These are phyloP conservation scores for Dentipellis sp. DNA, from an alignment of 768 basidiomycete genomes.

Conservation along the genomic window DNA sequence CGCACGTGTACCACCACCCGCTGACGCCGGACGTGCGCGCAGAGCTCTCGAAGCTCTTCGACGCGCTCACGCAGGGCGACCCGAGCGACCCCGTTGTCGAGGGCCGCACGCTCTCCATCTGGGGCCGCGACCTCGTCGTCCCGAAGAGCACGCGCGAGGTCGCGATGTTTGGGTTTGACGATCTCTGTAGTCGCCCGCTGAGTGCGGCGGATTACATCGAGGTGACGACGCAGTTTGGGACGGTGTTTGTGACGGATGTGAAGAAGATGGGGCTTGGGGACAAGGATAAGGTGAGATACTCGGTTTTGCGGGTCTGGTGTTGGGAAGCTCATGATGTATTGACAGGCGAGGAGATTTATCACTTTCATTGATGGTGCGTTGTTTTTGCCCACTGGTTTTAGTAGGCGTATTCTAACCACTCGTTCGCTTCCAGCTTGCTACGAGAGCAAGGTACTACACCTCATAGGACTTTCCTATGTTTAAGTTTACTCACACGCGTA, in stretches of 20 bases:
- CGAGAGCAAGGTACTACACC: constrained; percentile 62
- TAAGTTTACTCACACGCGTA: not conserved
- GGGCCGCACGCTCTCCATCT: constrained; percentile 67
- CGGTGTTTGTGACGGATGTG: constrained; percentile 81
- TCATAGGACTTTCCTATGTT: too few relatives aligned
- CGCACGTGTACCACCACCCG: constrained; percentile 88
- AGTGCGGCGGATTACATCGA: constrained; percentile 96
- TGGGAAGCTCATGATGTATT: not conserved
- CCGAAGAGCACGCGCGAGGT: constrained; percentile 74
- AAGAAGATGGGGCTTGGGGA: constrained; percentile 80
- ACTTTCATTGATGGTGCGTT: constrained; percentile 87
- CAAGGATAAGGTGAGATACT: constrained; percentile 69
- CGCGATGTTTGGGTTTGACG: constrained; percentile 79
- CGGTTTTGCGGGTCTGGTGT: not conserved
- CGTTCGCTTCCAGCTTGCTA: constrained; percentile 57
- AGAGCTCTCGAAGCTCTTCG: constrained; percentile 82
- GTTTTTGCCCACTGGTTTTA: not conserved
- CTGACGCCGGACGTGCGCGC: constrained; percentile 50
- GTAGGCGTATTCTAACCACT: not conserved
- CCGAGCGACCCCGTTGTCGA: constrained; percentile 36
- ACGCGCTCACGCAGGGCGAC: constrained; percentile 47
- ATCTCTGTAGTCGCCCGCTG: constrained; percentile 82
- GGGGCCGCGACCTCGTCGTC: constrained; percentile 78
- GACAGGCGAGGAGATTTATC: constrained; percentile 89
- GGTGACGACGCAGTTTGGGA: constrained; percentile 79